phyloP scores from a whole-genome alignment of 495 filamentous ascomycete species.

The Lichenothelia convexa region DNA sequence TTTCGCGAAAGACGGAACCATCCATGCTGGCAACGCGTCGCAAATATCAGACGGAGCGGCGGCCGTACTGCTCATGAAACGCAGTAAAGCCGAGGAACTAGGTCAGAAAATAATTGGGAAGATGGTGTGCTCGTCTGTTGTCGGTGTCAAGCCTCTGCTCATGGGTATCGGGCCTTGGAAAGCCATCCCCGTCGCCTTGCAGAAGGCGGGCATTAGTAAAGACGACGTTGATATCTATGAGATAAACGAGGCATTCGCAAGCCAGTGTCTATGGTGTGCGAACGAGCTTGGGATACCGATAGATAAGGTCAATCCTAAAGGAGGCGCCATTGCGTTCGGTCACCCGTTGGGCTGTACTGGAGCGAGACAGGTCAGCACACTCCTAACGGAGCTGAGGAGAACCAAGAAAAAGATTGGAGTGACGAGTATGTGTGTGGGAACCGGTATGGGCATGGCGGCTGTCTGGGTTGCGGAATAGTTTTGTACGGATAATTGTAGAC shows the following conservation, averaged over 20 bases:
- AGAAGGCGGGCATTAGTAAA: constrained; percentile 68
- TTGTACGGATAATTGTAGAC: constrained; percentile 2
- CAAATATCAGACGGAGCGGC: constrained; percentile 95
- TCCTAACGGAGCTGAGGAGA: constrained; percentile 73
- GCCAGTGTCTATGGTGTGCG: constrained; percentile 84
- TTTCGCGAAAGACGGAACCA: constrained; percentile 78
- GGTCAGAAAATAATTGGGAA: constrained; percentile 83
- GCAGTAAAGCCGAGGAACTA: constrained; percentile 71
- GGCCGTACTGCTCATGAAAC: constrained; percentile 89
- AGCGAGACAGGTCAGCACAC: constrained; percentile 77
- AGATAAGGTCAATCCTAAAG: constrained; percentile 90
- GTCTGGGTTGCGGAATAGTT: constrained; percentile 75
- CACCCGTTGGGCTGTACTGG: constrained; percentile 93
- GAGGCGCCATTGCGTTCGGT: constrained; percentile 95
- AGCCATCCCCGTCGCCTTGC: constrained; percentile 79
- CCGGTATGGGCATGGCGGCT: constrained; percentile 93
- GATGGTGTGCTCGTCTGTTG: constrained; percentile 65
- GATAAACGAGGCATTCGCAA: constrained; percentile 98
- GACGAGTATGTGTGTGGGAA: constrained; percentile 93
- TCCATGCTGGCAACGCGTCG: constrained; percentile 89
- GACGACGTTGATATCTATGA: constrained; percentile 94
- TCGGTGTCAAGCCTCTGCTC: constrained; percentile 77
- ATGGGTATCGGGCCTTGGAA: constrained; percentile 96
- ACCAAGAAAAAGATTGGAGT: constrained; percentile 70
- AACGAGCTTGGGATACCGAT: constrained; percentile 67